Conservation (phyloP, 345 rosid genomes). For the Corchorus capsularis region DNA sequence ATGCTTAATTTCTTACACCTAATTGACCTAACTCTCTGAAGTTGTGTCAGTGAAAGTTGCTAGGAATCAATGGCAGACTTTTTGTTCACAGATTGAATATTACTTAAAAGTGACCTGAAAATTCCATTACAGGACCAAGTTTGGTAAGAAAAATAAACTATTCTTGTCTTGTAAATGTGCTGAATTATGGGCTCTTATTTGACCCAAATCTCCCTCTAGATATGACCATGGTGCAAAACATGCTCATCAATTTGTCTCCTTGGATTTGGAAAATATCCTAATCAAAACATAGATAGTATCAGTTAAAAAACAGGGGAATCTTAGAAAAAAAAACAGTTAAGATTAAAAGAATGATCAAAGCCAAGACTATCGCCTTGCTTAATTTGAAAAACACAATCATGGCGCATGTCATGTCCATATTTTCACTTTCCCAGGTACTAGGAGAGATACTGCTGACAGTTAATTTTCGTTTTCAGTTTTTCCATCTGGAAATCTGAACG, state of each 20-base stretch:
- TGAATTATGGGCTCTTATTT: background rate
- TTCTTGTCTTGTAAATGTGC: background rate
- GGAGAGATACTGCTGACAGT: background rate
- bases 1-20: background rate
- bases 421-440: background rate
- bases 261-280: background rate
- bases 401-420: background rate
- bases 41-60: background rate
- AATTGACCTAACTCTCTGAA: background rate
- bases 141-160: background rate
- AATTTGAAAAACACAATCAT: background rate
- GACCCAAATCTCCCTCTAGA: background rate
- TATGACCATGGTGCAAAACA: background rate
- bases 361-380: background rate
- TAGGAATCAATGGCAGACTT: background rate
- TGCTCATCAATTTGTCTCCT: background rate
- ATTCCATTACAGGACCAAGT: no score
- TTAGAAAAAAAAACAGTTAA: background rate
- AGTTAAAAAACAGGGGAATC: no score
- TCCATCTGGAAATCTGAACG: background rate
- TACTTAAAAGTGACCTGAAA: no score
- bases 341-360: background rate
- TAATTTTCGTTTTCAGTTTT: background rate
- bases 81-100: no score
- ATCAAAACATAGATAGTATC: no score